These are phyloP conservation scores for Toxoplasma gondii DNA, from an alignment of 169 alveolate genomes.

Conservation along the genomic window DNA sequence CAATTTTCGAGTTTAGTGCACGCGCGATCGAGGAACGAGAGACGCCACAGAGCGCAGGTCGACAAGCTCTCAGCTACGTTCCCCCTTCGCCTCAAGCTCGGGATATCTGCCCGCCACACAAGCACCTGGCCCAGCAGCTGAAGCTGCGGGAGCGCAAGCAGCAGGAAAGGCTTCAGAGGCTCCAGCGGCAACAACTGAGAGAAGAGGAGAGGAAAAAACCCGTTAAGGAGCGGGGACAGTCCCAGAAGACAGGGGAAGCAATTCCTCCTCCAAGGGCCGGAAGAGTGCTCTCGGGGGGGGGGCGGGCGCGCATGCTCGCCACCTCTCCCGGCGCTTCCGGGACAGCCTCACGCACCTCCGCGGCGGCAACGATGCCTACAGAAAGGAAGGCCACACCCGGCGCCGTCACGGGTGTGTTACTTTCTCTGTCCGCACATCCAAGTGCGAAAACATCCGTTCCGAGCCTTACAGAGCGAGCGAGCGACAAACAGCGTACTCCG, in stretches of 20 bases:
- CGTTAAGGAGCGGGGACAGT: background rate
- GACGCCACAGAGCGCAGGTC: background rate
- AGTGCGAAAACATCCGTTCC: no score
- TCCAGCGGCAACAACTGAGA: conserved; percentile 29
- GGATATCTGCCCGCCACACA: background rate
- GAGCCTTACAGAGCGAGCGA: no score
- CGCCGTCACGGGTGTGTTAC: no score
- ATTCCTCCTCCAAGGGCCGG: background rate
- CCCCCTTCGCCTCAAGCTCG: background rate
- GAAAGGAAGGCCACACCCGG: no score
- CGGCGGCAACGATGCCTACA: no score
- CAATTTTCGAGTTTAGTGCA: background rate
- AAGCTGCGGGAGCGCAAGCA: background rate
- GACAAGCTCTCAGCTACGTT: background rate
- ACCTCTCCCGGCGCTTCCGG: no score
- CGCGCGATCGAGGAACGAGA: background rate
- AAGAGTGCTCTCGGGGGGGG: no score
- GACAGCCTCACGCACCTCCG: no score
- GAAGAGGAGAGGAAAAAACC: background rate
- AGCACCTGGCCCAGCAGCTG: conserved; percentile 12
- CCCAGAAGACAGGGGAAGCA: background rate
- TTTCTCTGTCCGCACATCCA: no score
- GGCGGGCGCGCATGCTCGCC: no score
- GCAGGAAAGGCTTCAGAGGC: background rate
- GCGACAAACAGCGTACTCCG: no score